phyloP scores from a whole-genome alignment of 2,329 filamentous ascomycete species.

The Colletotrichum kahawae region DNA sequence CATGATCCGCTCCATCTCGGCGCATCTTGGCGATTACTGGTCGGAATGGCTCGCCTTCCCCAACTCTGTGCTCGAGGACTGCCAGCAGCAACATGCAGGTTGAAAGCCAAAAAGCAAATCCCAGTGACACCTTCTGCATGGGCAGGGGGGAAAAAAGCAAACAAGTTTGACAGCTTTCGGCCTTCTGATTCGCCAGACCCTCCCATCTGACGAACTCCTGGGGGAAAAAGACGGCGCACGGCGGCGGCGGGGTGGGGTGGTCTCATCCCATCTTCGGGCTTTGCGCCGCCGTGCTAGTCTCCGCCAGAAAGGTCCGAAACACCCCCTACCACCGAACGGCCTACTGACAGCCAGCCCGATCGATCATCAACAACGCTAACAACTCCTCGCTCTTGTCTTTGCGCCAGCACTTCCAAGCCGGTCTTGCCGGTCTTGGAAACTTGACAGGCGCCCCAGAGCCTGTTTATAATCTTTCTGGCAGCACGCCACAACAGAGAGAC shows the following conservation, averaged over 20 bases:
- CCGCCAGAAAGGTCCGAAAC: conserved; percentile 10
- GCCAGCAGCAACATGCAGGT: conserved; percentile 21
- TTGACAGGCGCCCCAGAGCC: background rate
- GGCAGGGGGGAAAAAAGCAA: background rate
- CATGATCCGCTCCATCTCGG: conserved; percentile 29
- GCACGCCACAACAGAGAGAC: background rate
- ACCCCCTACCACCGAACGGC: background rate
- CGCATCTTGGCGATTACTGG: conserved; percentile 36
- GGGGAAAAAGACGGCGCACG: background rate
- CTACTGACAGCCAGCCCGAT: background rate
- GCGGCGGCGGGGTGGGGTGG: background rate
- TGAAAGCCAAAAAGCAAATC: background rate
- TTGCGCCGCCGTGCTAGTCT: conserved; percentile 9
- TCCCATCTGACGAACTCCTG: background rate
- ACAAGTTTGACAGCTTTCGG: background rate
- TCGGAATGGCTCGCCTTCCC: conserved; percentile 30
- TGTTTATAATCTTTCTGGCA: background rate
- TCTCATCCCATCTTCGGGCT: conserved; percentile 19
- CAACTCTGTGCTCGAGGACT: conserved; percentile 23
- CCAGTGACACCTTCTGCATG: background rate
- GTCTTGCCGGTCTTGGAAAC: background rate
- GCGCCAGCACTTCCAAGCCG: background rate
- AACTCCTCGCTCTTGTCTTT: background rate
- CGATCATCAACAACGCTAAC: background rate
- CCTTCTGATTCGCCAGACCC: background rate